Evolutionary conservation across 768 basidiomycete species (phyloP).

Genomic region (Calocybe cyanea): DNA sequence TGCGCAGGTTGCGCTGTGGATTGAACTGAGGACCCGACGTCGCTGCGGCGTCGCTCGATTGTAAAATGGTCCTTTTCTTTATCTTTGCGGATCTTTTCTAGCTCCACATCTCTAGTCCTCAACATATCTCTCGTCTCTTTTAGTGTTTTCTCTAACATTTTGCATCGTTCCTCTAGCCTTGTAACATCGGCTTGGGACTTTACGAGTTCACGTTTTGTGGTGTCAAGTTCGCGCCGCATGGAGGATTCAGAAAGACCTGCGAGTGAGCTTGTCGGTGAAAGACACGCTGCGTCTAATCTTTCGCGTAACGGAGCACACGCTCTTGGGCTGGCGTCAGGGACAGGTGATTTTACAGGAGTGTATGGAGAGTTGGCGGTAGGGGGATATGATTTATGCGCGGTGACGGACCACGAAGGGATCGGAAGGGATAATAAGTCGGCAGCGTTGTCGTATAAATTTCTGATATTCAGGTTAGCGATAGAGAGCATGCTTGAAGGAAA

Average conservation of each 20-base stretch:
- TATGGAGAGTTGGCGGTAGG: constrained; percentile 18
- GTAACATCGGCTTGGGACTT: constrained; percentile 50
- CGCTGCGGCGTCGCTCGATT: constrained; percentile 27
- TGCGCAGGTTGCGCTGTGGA: constrained; percentile 11
- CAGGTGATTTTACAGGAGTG: constrained; percentile 22
- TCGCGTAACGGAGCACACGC: constrained; percentile 44
- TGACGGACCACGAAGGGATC: constrained; percentile 30
- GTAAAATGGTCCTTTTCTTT: constrained; percentile 30
- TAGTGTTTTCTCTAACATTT: constrained; percentile 57
- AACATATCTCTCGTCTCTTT: constrained; percentile 62
- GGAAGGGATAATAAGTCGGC: constrained; percentile 57
- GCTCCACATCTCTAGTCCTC: constrained; percentile 53
- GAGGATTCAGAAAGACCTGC: constrained; percentile 35
- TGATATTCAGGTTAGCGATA: constrained; percentile 43
- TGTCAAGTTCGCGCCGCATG: constrained; percentile 57
- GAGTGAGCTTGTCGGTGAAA: constrained; percentile 38
- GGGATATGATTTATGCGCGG: constrained; percentile 23
- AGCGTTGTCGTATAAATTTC: constrained; percentile 47
- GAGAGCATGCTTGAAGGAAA: constrained; percentile 37
- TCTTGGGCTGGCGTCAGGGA: constrained; percentile 39
- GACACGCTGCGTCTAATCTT: constrained; percentile 45
- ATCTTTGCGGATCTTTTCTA: constrained; percentile 47
- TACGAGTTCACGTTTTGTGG: constrained; percentile 50
- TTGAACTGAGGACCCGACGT: constrained; percentile 22
- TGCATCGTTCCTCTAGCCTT: constrained; percentile 60